Conservation (phyloP, 371 early-diverging fungal genomes). For the Lichtheimia hyalospora region DNA sequence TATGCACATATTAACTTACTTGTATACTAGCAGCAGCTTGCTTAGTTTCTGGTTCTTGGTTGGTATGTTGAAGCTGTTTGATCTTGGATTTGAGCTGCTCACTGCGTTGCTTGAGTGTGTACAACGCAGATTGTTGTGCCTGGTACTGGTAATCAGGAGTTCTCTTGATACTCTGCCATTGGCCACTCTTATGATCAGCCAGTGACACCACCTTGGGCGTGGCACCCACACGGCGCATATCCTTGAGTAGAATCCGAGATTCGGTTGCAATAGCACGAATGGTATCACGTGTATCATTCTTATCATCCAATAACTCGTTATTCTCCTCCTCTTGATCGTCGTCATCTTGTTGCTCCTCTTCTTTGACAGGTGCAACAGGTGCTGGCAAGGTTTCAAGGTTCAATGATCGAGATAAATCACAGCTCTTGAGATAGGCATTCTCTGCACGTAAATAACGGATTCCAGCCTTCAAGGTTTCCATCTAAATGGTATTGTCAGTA, state of each 20-base stretch:
- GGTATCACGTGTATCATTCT: slow-evolving; percentile 18
- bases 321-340: slow-evolving; percentile 5
- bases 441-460: slow-evolving; percentile 78
- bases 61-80: slow-evolving; percentile 22
- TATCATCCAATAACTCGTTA: not conserved
- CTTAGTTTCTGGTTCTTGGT: slow-evolving; percentile 1
- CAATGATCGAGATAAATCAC: slow-evolving; percentile 23
- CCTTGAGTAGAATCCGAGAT: slow-evolving; percentile 33
- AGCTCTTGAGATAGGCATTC: slow-evolving; percentile 77
- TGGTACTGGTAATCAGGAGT: slow-evolving; percentile 71
- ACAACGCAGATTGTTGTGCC: slow-evolving; percentile 67
- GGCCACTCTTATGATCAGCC: slow-evolving; percentile 18
- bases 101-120: slow-evolving; percentile 63
- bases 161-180: slow-evolving; percentile 62
- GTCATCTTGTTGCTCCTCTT: slow-evolving; percentile 13
- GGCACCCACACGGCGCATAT: slow-evolving; percentile 48
- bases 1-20: not conserved
- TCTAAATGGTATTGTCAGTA: slow-evolving; percentile 4
- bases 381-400: slow-evolving; percentile 9
- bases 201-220: slow-evolving; percentile 53
- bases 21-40: slow-evolving; percentile 4
- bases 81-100: slow-evolving; percentile 51
- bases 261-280: slow-evolving; percentile 34
- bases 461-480: slow-evolving; percentile 74
- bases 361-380: slow-evolving; percentile 8